phyloP scores from a whole-genome alignment of 1,284 basidiomycete species.

The Trametes hirsuta region DNA sequence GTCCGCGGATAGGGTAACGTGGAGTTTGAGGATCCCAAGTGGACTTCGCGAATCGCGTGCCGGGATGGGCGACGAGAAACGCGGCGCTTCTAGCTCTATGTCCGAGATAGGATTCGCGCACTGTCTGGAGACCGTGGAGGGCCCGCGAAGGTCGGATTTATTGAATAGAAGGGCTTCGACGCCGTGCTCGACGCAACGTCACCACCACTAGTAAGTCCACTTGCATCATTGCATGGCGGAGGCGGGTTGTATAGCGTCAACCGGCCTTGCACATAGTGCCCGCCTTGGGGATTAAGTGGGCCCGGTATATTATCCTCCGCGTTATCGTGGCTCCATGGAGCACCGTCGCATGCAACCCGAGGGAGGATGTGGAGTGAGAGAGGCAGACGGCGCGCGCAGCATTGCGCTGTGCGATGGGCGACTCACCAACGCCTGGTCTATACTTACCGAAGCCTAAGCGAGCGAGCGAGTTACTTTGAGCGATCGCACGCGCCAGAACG shows the following conservation, averaged over 20 bases:
- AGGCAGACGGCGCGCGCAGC: too few relatives aligned
- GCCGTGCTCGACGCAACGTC: background rate
- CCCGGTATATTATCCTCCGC: too few relatives aligned
- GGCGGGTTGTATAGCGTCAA: background rate
- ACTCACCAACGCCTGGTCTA: too few relatives aligned
- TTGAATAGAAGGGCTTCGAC: background rate
- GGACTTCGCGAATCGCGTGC: background rate
- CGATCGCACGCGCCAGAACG: background rate
- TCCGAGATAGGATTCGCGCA: conserved; percentile 8
- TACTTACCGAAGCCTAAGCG: too few relatives aligned
- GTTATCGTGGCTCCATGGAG: too few relatives aligned
- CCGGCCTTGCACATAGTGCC: background rate
- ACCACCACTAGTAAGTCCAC: background rate
- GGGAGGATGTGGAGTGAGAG: too few relatives aligned
- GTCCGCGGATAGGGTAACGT: background rate
- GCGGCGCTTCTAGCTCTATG: conserved; percentile 4
- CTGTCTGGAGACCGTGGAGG: background rate
- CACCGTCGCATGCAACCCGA: too few relatives aligned
- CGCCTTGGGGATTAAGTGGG: background rate
- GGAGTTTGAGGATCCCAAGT: background rate
- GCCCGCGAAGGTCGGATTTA: background rate
- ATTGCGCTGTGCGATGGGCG: too few relatives aligned
- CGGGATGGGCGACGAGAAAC: background rate
- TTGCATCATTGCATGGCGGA: background rate
- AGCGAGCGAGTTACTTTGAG: too few relatives aligned